A percentile compares a stretch with the other conserved stretches of the same genome.
Evolutionary conservation across 805 yeast genomes (phyloP).

Genomic region (Starmerella scarabaei): DNA sequence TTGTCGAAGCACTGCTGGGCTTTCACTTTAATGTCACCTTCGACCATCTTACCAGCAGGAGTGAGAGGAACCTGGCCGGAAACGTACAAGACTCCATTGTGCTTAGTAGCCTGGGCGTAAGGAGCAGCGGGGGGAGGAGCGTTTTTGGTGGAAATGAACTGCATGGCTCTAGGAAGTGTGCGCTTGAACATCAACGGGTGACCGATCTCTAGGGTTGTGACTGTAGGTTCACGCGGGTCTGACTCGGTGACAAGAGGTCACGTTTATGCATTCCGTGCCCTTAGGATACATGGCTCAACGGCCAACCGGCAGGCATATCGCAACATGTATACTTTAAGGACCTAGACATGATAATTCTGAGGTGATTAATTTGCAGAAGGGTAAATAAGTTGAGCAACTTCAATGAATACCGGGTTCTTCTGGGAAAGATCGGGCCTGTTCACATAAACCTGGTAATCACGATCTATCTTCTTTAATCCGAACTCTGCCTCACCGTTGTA

Average conservation of each 20-base stretch:
- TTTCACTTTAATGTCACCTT: slow-evolving; percentile 48
- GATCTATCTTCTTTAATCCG: slow-evolving; percentile 4
- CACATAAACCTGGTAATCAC: slow-evolving; percentile 9
- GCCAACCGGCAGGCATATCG: no score
- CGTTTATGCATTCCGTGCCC: no score
- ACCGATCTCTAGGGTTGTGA: background rate
- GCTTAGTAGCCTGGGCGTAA: slow-evolving; percentile 91
- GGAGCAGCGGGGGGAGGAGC: slow-evolving; percentile 98
- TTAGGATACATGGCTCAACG: no score
- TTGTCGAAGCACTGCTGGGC: slow-evolving; percentile 32
- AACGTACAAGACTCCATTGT: slow-evolving; percentile 73
- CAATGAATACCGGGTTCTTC: slow-evolving; percentile 11
- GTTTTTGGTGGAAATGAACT: slow-evolving; percentile 33
- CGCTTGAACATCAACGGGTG: slow-evolving; percentile 16
- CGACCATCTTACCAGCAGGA: slow-evolving; percentile 60
- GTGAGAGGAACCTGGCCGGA: slow-evolving; percentile 94
- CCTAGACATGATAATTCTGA: no score
- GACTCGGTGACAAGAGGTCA: no score
- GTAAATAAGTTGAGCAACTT: slow-evolving; percentile 14
- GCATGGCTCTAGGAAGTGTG: slow-evolving; percentile 13
- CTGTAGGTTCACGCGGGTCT: no score
- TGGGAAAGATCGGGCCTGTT: slow-evolving; percentile 9
- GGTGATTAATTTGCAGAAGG: no score
- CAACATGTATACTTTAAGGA: no score
- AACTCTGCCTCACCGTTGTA: slow-evolving; percentile 10